A percentile compares a stretch with the other conserved stretches of the same genome.
These are phyloP conservation scores for Nakazawaea populi DNA, from an alignment of 805 yeast species.

Conservation along the genomic window DNA sequence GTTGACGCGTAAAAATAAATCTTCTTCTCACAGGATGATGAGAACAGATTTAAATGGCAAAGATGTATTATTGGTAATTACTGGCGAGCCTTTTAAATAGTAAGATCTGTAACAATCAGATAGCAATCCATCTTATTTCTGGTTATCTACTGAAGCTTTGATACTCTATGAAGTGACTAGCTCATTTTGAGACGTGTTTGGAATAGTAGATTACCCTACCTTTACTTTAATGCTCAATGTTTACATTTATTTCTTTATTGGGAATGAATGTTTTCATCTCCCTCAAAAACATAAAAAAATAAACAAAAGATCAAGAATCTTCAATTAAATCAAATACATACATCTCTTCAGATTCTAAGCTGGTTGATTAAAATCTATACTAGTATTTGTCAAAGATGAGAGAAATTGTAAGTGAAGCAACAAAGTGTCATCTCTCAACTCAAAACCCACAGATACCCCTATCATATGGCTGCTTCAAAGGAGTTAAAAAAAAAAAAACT, in stretches of 20 bases:
- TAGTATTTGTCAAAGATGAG: constrained; percentile 4
- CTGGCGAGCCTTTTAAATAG: neutral
- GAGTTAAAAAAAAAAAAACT: no score
- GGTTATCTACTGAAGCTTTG: neutral
- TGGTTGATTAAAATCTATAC: neutral
- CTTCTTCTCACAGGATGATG: neutral
- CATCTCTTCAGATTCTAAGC: neutral
- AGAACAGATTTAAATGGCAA: no score
- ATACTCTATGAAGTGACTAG: neutral
- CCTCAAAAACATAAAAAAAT: neutral
- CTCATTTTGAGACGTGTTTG: neutral
- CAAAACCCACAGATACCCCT: no score
- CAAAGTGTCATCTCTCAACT: no score
- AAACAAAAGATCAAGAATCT: constrained; percentile 7
- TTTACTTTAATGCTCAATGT: neutral
- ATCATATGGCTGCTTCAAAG: neutral
- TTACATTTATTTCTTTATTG: constrained; percentile 4
- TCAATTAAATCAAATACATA: neutral
- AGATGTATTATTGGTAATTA: no score
- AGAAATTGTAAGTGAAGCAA: constrained; percentile 7
- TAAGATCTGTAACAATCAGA: neutral
- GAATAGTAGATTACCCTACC: constrained; percentile 1
- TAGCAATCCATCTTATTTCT: no score
- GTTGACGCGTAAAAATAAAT: neutral
- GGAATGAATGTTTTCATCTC: constrained; percentile 3